Evolutionary conservation across 805 yeast species (phyloP).

Genomic region (Spathaspora gorwiae): DNA sequence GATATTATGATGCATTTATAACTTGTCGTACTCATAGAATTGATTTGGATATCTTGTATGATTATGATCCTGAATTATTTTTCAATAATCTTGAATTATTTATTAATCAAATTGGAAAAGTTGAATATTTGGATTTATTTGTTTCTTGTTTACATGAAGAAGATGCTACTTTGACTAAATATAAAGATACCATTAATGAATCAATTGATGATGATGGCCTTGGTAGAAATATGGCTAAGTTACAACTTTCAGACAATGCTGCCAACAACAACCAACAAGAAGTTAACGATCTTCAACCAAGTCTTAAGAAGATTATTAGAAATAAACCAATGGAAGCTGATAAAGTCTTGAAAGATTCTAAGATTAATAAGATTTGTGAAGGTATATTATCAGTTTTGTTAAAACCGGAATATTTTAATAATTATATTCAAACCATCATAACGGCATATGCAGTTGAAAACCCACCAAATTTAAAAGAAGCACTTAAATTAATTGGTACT

Average conservation of each 20-base stretch:
- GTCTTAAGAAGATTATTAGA: slow-evolving; percentile 25
- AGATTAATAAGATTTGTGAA: slow-evolving; percentile 75
- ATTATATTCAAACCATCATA: slow-evolving; percentile 70
- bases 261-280: slow-evolving; percentile 7
- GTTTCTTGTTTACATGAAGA: slow-evolving; percentile 82
- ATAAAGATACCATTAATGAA: slow-evolving; percentile 59
- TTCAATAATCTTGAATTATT: slow-evolving; percentile 59
- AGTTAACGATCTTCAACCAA: slow-evolving; percentile 18
- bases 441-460: slow-evolving; percentile 90
- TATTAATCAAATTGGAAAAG: slow-evolving; percentile 62
- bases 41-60: slow-evolving; percentile 84
- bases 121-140: slow-evolving; percentile 80
- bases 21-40: slow-evolving; percentile 89
- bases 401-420: slow-evolving; percentile 46
- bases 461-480: slow-evolving; percentile 80
- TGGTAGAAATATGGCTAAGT: slow-evolving; percentile 6
- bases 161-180: slow-evolving; percentile 78
- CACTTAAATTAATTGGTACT: slow-evolving; percentile 58
- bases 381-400: slow-evolving; percentile 56
- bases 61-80: slow-evolving; percentile 73
- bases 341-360: slow-evolving; percentile 42
- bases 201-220: slow-evolving; percentile 7
- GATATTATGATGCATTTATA: slow-evolving; percentile 70
- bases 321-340: slow-evolving; percentile 23
- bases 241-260: slow-evolving; percentile 10